Conservation (phyloP, 1,284 basidiomycete species). For the Boletus semigastroideus region DNA sequence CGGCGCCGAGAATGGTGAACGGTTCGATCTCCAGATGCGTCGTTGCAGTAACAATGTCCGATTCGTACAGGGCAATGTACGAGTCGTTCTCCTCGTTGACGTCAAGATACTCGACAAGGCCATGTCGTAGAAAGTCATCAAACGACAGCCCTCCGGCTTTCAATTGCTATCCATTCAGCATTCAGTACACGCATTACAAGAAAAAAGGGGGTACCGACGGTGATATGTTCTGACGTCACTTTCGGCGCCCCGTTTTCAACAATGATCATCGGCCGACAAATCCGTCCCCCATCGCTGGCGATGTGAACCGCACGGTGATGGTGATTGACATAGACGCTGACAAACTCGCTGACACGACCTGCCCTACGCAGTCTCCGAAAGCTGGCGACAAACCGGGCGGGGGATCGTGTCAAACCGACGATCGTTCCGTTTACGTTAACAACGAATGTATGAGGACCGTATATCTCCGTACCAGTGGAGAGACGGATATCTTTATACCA, state of each 20-base stretch:
- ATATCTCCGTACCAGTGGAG: conserved; percentile 94
- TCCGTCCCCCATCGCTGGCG: conserved; percentile 95
- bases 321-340: conserved; percentile 95
- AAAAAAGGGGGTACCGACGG: conserved; percentile 42
- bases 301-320: conserved; percentile 97
- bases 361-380: conserved; percentile 93
- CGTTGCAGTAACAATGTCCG: conserved; percentile 77
- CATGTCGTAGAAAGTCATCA: conserved; percentile 91
- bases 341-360: conserved; percentile 93
- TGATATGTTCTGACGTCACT: conserved; percentile 82
- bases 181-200: not conserved
- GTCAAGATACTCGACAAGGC: conserved; percentile 99
- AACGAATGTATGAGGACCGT: conserved; percentile 87
- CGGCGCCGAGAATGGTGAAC: conserved; percentile 96
- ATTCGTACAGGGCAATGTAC: conserved; percentile 94
- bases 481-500: conserved; percentile 78
- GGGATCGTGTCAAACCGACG: conserved; percentile 89
- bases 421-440: conserved; percentile 98
- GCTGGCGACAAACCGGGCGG: conserved; percentile 82
- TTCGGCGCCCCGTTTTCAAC: conserved; percentile 83
- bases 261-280: conserved; percentile 98
- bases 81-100: conserved; percentile 99
- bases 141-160: conserved; percentile 83
- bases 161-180: conserved; percentile 56
- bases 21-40: conserved; percentile 99